Evolutionary conservation across 495 filamentous ascomycete species (phyloP), one percentile per base, ranked within the genome.

Genomic region (Aspergillus mulundensis): DNA sequence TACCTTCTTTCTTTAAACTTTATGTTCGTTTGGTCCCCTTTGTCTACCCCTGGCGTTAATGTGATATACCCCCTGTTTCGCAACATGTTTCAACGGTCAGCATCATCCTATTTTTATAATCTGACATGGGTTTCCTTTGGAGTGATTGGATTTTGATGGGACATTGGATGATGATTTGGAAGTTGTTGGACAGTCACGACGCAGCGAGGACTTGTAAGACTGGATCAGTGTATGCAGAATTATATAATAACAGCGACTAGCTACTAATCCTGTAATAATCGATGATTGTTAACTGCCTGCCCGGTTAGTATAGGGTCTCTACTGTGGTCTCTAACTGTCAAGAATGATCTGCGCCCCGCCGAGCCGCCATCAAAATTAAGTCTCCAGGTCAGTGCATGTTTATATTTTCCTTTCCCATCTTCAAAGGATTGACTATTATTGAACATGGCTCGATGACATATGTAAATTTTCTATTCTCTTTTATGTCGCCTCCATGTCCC

Each of bases 61-160:
- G 69, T 72, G 73, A 76, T 76, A 76, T 76, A 76, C 73, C 73
- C 73, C 53, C 45, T 57, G 54, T 50, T 50, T 48, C 20, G 46
- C 40, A 57, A 41, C 18, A 15, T 46, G 43, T 46, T 44, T 46
- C 23, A 20, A 44, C 40, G 18, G 54, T 50, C 38, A 42, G 50
- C 38, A 50, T 57, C 47, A 44, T 42, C 46, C 47, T 43, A 43
- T 50, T 44, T 41, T 57, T 50, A 40, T 50, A 42, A 34, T 57
- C 39, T 42, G 18, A 38, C 39, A 40, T 32, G 32, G 32, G 14
- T 39, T 49, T 32, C 45, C 25, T 15, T 30, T 42, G 53, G 52
- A 54, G 32, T 39, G 30, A 45, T 49, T 56, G 34, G 32, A 50
- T 43, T 43, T 43, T 53, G 25, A 43, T 43, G 38, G 41, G 50